Evolutionary conservation across 306 rosid genomes (phyloP).

Genomic region (Sophora flavescens): DNA sequence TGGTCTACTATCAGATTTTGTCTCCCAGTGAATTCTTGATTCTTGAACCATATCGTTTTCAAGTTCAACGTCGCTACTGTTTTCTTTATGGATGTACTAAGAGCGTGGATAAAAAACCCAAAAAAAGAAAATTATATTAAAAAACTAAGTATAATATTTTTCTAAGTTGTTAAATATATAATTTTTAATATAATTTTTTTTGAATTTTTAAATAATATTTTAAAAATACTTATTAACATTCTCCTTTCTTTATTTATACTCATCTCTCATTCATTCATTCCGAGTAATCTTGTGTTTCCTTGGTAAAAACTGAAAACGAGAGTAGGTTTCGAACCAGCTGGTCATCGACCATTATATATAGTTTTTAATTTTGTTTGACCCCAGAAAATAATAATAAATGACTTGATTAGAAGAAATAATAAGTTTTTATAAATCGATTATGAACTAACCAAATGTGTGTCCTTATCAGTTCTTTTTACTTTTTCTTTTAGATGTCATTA

Average conservation of each 20-base stretch:
- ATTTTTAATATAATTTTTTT: no score
- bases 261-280: no score
- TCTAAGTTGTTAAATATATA: no score
- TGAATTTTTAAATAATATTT: no score
- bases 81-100: no score
- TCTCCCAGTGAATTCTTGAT: slow-evolving; percentile 20
- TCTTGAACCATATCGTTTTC: background rate
- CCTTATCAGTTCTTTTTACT: background rate
- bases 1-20: background rate
- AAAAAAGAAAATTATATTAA: no score
- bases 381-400: slow-evolving; percentile 19
- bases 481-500: slow-evolving; percentile 8
- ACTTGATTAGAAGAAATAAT: slow-evolving; percentile 1
- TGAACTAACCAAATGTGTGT: background rate
- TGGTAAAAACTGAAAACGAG: background rate
- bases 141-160: no score
- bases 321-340: slow-evolving; percentile 20
- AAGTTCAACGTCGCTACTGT: background rate
- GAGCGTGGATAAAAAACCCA: no score
- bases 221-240: no score
- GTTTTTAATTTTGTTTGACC: background rate
- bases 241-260: background rate
- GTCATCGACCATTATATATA: background rate
- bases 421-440: background rate
- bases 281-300: background rate